Evolutionary conservation across 2,329 filamentous ascomycete species (phyloP).

Genomic region (Coniochaeta prunicola): DNA sequence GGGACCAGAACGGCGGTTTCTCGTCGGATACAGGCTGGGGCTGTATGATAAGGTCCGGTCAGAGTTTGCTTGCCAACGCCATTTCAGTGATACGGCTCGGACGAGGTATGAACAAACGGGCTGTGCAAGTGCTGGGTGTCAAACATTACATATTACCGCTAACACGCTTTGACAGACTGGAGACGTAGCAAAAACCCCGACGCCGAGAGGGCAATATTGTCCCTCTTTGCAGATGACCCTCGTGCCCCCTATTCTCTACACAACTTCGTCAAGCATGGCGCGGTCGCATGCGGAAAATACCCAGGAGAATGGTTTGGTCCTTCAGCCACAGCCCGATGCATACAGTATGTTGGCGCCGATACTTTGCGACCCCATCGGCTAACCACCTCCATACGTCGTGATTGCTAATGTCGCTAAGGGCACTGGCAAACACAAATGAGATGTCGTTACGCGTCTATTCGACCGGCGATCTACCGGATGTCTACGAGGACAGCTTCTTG

Average conservation of each 20-base stretch:
- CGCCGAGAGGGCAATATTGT: constrained; percentile 65
- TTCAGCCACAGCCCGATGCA: constrained; percentile 90
- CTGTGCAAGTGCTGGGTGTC: background rate
- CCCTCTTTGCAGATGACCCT: constrained; percentile 80
- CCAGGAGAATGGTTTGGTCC: constrained; percentile 98
- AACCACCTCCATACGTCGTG: background rate
- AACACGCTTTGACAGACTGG: constrained; percentile 54
- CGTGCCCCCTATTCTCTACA: constrained; percentile 90
- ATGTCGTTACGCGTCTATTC: constrained; percentile 73
- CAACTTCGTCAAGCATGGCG: constrained; percentile 84
- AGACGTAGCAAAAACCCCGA: constrained; percentile 49
- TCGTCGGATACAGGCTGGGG: constrained; percentile 95
- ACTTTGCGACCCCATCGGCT: background rate
- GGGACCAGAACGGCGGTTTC: constrained; percentile 75
- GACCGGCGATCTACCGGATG: constrained; percentile 82
- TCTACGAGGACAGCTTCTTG: constrained; percentile 86
- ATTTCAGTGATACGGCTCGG: constrained; percentile 67
- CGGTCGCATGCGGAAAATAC: constrained; percentile 81
- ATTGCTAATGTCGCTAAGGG: constrained; percentile 41
- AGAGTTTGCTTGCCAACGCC: constrained; percentile 85
- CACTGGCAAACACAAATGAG: constrained; percentile 61
- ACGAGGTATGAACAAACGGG: constrained; percentile 50
- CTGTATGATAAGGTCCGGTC: constrained; percentile 96
- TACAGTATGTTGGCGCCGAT: constrained; percentile 58
- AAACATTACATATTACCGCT: background rate